Base-by-base conservation (phyloP, 2,329 filamentous ascomycete genomes). In the Penicillium corylophilum region DNA sequence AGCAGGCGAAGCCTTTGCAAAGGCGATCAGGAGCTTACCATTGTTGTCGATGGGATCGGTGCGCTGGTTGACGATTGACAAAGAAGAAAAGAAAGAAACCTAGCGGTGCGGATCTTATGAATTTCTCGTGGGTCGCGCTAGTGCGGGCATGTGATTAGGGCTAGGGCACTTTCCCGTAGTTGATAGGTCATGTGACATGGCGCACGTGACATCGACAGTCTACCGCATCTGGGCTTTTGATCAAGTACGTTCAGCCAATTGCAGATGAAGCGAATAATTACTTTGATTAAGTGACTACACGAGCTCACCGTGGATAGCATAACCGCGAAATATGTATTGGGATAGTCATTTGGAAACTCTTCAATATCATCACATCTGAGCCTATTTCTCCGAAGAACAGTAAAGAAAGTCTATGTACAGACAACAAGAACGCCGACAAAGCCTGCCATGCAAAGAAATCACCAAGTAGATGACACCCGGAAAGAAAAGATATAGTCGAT, bases 1-100 rank as follows among this genome's bases (percentile, higher is more conserved):
- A 57, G 58, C 57, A 57, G 53, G 64, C 56, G 57, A 55, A 55
- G 51, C 54, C 53, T 59, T 48, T 47, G 59, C 24, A 62, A 71
- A 68, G 74, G 75, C 68, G 73, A 65, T 77, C 63, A 74, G 62
- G 62, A 77, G 77, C 82, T 85, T 84, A 86, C 82, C 82, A 85
- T 85, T 74, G 71, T 77, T 74, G 76, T 77, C 77, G 74, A 76
- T 74, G 75, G 72, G 73, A 75, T 77, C 74, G 75, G 72, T 72
- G 71, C 69, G 74, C 71, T 76, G 73, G 67, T 71, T 70, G 72
- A 71, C 74, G 72, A 73, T 71, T 73, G 72, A 70, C 72, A 67
- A 62, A 64, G 55, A 62, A 62, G 60, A 63, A 56, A 64, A 66
- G 47, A 58, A 57, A 56, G 55, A 66, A 66, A 63, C 56, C 51